Percentiles rank a stretch among this genome's conserved stretches.
Conservation (phyloP, 306 rosid genomes). For the Prunus fruticosa region DNA sequence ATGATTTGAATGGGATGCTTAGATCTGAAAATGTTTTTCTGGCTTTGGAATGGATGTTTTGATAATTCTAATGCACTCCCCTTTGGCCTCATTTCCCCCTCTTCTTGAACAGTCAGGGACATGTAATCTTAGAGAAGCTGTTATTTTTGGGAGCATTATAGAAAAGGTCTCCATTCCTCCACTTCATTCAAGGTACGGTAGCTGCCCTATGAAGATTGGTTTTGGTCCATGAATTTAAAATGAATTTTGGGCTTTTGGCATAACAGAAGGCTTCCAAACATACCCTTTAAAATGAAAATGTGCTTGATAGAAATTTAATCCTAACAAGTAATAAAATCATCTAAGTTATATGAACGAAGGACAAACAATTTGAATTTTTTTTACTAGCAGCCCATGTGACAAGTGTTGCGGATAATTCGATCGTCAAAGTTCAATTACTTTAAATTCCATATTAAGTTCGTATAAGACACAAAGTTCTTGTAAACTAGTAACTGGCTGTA, state of each 20-base stretch:
- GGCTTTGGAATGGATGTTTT: not conserved
- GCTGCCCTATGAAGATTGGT: not conserved
- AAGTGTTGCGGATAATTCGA: no score
- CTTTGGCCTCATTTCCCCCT: not conserved
- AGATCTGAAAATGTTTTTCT: not conserved
- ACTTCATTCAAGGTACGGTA: slow-evolving; percentile 85
- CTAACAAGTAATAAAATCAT: not conserved
- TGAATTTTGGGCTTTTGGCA: not conserved
- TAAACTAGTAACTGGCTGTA: not conserved
- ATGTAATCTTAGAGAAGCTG: slow-evolving; percentile 91
- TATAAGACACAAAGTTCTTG: no score
- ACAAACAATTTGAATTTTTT: not conserved
- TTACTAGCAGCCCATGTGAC: no score
- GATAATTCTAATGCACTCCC: not conserved
- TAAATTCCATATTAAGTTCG: no score
- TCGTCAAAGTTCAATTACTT: no score
- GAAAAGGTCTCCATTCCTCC: slow-evolving; percentile 84
- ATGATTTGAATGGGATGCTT: not conserved
- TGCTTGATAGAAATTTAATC: not conserved
- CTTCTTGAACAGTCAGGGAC: slow-evolving; percentile 67
- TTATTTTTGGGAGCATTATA: slow-evolving; percentile 80
- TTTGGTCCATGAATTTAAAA: not conserved
- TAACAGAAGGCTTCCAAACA: not conserved
- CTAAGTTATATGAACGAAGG: not conserved
- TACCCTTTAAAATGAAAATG: not conserved